Conservation (phyloP, 2,329 filamentous ascomycete species). For the Cladophialophora chaetospira region DNA sequence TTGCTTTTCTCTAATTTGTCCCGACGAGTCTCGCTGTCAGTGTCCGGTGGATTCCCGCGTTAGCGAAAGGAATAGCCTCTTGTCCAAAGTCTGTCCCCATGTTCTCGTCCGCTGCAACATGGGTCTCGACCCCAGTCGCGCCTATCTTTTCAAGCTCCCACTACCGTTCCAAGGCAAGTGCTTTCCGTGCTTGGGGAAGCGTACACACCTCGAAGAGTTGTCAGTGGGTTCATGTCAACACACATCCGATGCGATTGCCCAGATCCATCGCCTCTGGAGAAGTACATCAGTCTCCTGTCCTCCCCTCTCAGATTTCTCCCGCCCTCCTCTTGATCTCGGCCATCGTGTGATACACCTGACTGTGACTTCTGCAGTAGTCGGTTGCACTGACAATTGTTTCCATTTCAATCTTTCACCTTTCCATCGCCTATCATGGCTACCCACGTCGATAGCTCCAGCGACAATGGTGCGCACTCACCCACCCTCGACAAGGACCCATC, state of each 20-base stretch:
- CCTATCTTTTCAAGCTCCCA: not conserved
- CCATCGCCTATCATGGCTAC: slow-evolving; percentile 22
- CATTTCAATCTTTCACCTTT: not conserved
- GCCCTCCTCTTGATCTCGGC: not conserved
- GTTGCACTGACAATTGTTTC: not conserved
- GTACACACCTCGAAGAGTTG: not conserved
- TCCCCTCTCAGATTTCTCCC: slow-evolving; percentile 3
- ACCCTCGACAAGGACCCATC: slow-evolving; percentile 31
- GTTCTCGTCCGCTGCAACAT: not conserved
- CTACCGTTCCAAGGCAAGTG: not conserved
- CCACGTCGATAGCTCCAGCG: slow-evolving; percentile 21
- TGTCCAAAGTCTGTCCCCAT: not conserved
- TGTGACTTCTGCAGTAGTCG: not conserved
- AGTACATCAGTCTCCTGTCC: slow-evolving; percentile 19
- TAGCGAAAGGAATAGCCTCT: not conserved
- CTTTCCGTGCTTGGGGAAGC: not conserved
- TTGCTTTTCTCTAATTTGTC: not conserved
- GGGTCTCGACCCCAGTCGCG: not conserved
- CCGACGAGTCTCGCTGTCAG: not conserved
- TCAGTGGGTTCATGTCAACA: not conserved
- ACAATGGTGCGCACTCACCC: slow-evolving; percentile 15
- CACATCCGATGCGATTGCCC: not conserved
- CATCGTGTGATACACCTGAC: not conserved
- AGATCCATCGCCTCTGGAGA: not conserved
- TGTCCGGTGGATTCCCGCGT: not conserved